These are phyloP conservation scores for Aureobasidium melanogenum DNA, from an alignment of 2,329 filamentous ascomycete genomes.

Conservation along the genomic window DNA sequence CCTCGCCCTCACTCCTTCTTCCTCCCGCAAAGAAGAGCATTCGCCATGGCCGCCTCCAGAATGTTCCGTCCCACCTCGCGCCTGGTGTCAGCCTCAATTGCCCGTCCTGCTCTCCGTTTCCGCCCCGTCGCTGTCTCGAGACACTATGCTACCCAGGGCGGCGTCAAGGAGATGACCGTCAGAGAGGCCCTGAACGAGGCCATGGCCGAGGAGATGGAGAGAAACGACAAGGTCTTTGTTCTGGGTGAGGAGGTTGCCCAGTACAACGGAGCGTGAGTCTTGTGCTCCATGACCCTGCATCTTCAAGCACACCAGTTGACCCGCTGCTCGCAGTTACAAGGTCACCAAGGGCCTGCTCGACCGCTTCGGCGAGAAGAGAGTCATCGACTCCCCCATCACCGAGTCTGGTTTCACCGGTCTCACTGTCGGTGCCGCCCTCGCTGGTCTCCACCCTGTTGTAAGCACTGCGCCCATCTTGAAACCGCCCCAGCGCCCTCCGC, in stretches of 20 bases:
- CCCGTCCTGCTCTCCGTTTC: slow-evolving; percentile 45
- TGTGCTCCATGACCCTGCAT: neutral
- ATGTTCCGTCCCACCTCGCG: slow-evolving; percentile 56
- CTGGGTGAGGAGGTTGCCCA: slow-evolving; percentile 97
- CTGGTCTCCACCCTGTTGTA: slow-evolving; percentile 87
- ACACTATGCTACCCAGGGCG: slow-evolving; percentile 50
- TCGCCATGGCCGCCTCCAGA: slow-evolving; percentile 49
- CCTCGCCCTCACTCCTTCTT: slow-evolving; percentile 1
- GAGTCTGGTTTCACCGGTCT: slow-evolving; percentile 93
- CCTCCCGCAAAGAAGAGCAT: neutral
- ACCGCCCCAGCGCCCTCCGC: neutral
- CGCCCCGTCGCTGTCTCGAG: slow-evolving; percentile 41
- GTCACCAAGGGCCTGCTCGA: slow-evolving; percentile 96
- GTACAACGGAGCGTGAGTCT: slow-evolving; percentile 83
- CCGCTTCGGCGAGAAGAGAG: slow-evolving; percentile 91
- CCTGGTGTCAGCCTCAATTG: slow-evolving; percentile 49
- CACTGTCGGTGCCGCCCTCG: slow-evolving; percentile 87
- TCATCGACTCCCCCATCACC: slow-evolving; percentile 98
- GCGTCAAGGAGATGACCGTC: slow-evolving; percentile 88
- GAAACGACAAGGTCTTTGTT: slow-evolving; percentile 89
- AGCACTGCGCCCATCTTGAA: slow-evolving; percentile 28
- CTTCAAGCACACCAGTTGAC: slow-evolving; percentile 33
- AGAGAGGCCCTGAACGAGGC: slow-evolving; percentile 97
- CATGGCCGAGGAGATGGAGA: slow-evolving; percentile 91
- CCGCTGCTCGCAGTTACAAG: slow-evolving; percentile 61